A percentile compares a stretch with the other conserved stretches of the same genome.
Conservation (phyloP, 1,139 yeast species). For the Suhomyces anneliseae region DNA sequence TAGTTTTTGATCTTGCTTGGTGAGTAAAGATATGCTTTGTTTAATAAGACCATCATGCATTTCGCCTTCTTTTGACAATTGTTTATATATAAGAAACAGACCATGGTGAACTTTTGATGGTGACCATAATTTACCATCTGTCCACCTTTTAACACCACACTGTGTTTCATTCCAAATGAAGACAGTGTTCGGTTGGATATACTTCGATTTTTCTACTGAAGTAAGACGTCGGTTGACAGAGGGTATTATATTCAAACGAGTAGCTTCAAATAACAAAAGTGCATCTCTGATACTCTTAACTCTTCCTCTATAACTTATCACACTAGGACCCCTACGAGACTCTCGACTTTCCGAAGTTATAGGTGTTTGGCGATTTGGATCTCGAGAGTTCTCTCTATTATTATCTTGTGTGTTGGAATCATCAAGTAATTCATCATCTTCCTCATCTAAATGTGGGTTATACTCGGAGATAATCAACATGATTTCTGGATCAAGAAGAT, state of each 20-base stretch:
- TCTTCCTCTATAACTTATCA: constrained; percentile 64
- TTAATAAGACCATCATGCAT: constrained; percentile 51
- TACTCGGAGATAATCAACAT: constrained; percentile 21
- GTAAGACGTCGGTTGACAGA: constrained; percentile 56
- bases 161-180: constrained; percentile 72
- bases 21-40: constrained; percentile 56
- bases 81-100: constrained; percentile 58
- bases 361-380: background rate
- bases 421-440: background rate
- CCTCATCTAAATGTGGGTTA: constrained; percentile 11
- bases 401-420: background rate
- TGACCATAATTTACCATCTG: constrained; percentile 72
- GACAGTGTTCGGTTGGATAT: constrained; percentile 58
- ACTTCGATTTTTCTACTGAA: constrained; percentile 16
- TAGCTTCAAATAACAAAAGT: constrained; percentile 63
- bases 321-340: constrained; percentile 13
- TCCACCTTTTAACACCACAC: constrained; percentile 75
- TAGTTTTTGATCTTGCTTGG: constrained; percentile 49
- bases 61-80: constrained; percentile 44
- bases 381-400: background rate
- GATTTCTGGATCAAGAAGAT: background rate
- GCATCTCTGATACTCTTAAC: constrained; percentile 62
- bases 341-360: constrained; percentile 2
- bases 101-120: constrained; percentile 66
- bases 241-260: constrained; percentile 57